phyloP scores from a whole-genome alignment of 176 grass and related monocot species.

The Oryza australiensis region DNA sequence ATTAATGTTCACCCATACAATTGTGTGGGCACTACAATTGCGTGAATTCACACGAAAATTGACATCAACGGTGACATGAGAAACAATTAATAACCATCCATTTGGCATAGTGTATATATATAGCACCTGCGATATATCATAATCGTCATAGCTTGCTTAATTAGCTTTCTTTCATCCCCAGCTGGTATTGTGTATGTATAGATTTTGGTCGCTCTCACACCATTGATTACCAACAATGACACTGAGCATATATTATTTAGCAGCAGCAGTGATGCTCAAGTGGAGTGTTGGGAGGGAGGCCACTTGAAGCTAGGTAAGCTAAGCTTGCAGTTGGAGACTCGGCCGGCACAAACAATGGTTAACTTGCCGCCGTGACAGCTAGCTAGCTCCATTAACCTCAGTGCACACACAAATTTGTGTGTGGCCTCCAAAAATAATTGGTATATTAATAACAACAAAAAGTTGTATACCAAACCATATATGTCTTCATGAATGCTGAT shows the following conservation, averaged over 20 bases:
- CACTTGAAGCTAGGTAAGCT: conserved; percentile 30
- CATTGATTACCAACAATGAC: conserved; percentile 30
- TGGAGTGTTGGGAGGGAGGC: conserved; percentile 33
- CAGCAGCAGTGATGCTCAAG: conserved; percentile 11
- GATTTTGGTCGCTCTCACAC: conserved; percentile 37
- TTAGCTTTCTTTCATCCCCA: neutral
- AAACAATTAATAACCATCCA: neutral
- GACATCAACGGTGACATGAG: neutral
- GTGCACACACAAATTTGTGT: neutral
- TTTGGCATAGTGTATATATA: neutral
- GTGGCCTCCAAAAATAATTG: too few species aligned
- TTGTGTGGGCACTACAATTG: too few species aligned
- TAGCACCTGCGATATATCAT: neutral
- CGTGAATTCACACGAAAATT: neutral
- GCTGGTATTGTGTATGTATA: neutral
- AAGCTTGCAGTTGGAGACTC: neutral
- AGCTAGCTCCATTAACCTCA: neutral
- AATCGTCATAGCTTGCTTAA: too few species aligned
- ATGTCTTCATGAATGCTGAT: too few species aligned
- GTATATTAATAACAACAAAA: neutral
- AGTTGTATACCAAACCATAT: conserved; percentile 8
- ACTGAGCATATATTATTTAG: neutral
- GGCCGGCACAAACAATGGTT: neutral
- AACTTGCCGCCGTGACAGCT: neutral
- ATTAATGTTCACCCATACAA: too few species aligned